Conservation (phyloP, 306 rosid genomes). For the Heteromeles arbutifolia region DNA sequence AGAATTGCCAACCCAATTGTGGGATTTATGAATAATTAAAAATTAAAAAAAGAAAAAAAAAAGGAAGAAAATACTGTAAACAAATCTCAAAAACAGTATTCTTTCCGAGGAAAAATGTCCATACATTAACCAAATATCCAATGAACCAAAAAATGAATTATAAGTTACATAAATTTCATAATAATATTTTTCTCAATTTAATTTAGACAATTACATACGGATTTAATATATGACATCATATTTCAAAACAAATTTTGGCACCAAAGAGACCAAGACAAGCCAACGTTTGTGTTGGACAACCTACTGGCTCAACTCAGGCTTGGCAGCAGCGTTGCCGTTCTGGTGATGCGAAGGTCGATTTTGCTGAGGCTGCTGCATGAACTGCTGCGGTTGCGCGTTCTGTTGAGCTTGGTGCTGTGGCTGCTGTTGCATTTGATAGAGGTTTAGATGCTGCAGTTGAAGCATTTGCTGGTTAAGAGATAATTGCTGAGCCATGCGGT, state of each 20-base stretch:
- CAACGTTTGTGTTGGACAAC: conserved; percentile 5
- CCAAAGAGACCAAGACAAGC: conserved; percentile 1
- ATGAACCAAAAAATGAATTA: neutral
- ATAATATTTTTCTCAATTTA: neutral
- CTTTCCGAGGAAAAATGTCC: neutral
- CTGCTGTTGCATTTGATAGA: conserved; percentile 30
- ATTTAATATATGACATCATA: conserved; percentile 2
- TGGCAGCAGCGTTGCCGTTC: conserved; percentile 32
- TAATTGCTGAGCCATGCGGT: conserved; percentile 50
- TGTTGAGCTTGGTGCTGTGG: conserved; percentile 25
- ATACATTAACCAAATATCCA: neutral
- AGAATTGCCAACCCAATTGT: too few species aligned
- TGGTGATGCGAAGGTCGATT: conserved; percentile 22
- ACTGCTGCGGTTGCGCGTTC: conserved; percentile 30
- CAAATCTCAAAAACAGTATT: neutral
- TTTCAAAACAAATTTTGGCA: conserved; percentile 9
- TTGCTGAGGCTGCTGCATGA: conserved; percentile 24
- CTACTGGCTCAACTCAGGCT: conserved; percentile 10
- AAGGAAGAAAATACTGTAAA: neutral
- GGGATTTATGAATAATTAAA: neutral
- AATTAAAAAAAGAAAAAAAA: neutral
- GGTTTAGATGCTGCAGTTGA: conserved; percentile 45
- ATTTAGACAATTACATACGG: conserved; percentile 6
- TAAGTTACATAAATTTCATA: neutral
- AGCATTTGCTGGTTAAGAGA: conserved; percentile 50